phyloP scores from a whole-genome alignment of 73 alveolate species.

The Paramecium octaurelia region DNA sequence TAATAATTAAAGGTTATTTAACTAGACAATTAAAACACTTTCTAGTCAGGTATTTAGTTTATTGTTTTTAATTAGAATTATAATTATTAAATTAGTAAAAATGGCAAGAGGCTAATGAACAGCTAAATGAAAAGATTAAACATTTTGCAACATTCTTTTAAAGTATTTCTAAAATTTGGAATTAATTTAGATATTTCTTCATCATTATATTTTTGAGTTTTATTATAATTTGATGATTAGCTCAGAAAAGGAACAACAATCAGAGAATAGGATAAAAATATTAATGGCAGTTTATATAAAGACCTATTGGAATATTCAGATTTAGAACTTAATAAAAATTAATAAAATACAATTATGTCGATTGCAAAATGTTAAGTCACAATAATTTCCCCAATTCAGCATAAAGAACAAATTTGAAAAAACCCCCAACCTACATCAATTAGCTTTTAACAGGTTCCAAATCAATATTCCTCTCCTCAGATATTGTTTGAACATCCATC shows the following conservation, averaged over 20 bases:
- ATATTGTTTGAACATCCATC: too few species aligned
- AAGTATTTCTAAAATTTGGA: neutral
- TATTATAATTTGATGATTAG: neutral
- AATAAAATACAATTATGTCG: neutral
- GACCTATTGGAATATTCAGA: neutral
- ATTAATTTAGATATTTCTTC: neutral
- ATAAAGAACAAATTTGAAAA: too few species aligned
- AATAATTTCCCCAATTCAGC: too few species aligned
- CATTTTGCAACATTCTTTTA: neutral
- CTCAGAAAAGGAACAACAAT: neutral
- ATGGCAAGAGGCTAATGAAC: neutral
- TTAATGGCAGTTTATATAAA: neutral
- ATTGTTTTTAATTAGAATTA: neutral
- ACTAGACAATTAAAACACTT: neutral
- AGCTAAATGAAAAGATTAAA: neutral
- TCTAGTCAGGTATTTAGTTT: too few species aligned
- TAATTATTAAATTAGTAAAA: neutral
- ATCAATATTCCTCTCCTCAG: too few species aligned
- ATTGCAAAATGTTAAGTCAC: neutral
- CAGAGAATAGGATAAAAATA: neutral
- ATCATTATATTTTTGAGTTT: too few species aligned
- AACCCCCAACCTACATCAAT: too few species aligned
- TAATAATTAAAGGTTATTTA: neutral
- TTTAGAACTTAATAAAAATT: neutral
- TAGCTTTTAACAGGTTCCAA: too few species aligned